Evolutionary conservation across 805 yeast genomes (phyloP).

Genomic region (Crinitomyces ghanaensis): DNA sequence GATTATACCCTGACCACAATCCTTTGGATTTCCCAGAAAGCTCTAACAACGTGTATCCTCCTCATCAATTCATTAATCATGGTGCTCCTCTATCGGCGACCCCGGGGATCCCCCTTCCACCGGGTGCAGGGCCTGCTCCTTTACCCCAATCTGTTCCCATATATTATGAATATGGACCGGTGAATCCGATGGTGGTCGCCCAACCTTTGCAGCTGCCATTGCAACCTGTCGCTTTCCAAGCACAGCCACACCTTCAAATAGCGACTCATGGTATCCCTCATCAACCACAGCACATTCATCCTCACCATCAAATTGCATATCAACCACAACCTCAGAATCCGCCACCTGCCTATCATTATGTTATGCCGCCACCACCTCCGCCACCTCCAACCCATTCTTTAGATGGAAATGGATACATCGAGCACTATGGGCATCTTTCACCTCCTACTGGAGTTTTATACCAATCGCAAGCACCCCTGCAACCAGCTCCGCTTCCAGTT

Average conservation of each 20-base stretch:
- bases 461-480: constrained; percentile 3
- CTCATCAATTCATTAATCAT: not conserved
- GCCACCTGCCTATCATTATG: constrained; percentile 1
- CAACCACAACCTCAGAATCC: constrained; percentile 1
- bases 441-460: no score
- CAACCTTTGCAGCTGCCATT: not conserved
- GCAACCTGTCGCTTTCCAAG: not conserved
- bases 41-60: no score
- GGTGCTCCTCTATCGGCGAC: not conserved
- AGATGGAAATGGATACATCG: not conserved
- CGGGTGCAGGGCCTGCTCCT: constrained; percentile 3
- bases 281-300: constrained; percentile 5
- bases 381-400: not conserved
- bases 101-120: constrained; percentile 1
- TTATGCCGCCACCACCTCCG: not conserved
- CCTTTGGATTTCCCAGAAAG: constrained; percentile 12
- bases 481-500: not conserved
- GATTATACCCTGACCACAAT: constrained; percentile 28
- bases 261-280: constrained; percentile 1
- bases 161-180: constrained; percentile 1
- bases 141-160: no score
- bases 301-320: constrained; percentile 4
- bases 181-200: not conserved
- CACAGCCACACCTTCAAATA: not conserved
- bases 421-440: constrained; percentile 1